Evolutionary conservation across 108 stramenopile species (phyloP).

Genomic region (Cyclotella atomus): DNA sequence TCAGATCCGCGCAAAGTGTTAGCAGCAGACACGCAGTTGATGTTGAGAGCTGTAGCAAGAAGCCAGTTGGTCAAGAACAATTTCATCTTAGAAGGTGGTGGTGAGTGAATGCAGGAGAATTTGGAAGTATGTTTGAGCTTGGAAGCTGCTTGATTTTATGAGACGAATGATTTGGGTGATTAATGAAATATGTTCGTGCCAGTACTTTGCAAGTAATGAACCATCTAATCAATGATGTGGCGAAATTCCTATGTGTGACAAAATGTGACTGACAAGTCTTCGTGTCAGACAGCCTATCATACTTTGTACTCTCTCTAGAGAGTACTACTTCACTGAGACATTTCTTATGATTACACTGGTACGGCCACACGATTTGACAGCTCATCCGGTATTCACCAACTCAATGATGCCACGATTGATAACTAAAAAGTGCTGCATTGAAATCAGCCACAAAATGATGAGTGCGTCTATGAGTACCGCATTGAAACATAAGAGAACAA

Average conservation of each 20-base stretch:
- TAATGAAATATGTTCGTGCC: background rate
- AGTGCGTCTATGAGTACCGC: background rate
- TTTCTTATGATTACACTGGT: no score
- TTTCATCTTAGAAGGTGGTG: background rate
- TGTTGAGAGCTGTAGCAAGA: background rate
- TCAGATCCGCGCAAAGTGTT: conserved; percentile 2
- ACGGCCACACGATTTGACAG: no score
- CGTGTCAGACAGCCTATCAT: background rate
- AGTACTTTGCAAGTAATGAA: background rate
- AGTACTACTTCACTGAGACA: no score
- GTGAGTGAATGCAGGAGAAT: background rate
- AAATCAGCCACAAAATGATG: no score
- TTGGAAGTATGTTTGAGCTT: background rate
- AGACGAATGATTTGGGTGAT: background rate
- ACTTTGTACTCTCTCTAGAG: no score
- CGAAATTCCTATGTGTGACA: background rate
- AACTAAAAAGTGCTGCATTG: no score
- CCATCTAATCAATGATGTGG: background rate
- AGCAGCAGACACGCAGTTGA: background rate
- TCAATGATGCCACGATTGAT: background rate
- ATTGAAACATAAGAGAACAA: background rate
- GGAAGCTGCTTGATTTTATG: background rate
- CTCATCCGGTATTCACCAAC: background rate
- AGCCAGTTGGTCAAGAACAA: conserved; percentile 1
- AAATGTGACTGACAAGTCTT: background rate